A percentile compares a stretch with the other conserved stretches of the same genome.
Evolutionary conservation across 352 stramenopile genomes (phyloP).

Genomic region (Paralagenidium karlingii): DNA sequence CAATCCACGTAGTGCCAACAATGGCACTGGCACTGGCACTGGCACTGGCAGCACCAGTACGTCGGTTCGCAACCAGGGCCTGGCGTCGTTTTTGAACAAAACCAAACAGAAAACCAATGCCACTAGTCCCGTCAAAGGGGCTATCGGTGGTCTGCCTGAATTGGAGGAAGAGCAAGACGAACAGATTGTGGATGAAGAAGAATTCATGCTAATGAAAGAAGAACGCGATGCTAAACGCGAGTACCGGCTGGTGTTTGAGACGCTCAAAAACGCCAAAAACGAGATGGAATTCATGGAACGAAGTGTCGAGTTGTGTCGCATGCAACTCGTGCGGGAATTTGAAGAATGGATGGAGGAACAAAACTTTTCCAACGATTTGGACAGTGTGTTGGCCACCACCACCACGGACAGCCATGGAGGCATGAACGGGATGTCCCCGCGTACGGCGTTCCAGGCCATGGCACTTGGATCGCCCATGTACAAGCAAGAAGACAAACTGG

Average conservation of each 20-base stretch:
- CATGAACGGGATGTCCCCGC: constrained; percentile 3
- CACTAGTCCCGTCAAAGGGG: constrained; percentile 2
- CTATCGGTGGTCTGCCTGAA: too few species aligned
- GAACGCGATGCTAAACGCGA: constrained; percentile 80
- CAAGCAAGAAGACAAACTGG: constrained; percentile 66
- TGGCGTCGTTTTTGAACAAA: neutral
- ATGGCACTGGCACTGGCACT: too few species aligned
- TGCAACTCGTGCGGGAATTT: constrained; percentile 71
- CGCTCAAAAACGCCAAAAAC: constrained; percentile 63
- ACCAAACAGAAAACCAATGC: too few species aligned
- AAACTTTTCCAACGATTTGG: constrained; percentile 12
- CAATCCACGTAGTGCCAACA: too few species aligned
- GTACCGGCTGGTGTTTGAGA: constrained; percentile 71
- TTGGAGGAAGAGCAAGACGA: constrained; percentile 32
- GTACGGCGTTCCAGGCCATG: neutral
- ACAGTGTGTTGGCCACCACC: constrained; percentile 18
- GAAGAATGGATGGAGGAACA: constrained; percentile 63
- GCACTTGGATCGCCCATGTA: constrained; percentile 9
- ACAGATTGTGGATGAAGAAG: constrained; percentile 86
- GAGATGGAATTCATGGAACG: constrained; percentile 54
- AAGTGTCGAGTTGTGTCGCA: constrained; percentile 61
- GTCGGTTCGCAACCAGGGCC: neutral
- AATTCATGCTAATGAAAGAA: constrained; percentile 80
- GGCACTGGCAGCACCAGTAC: too few species aligned
- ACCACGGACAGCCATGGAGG: constrained; percentile 1